A percentile compares a stretch with the other conserved stretches of the same genome.
Conservation (phyloP, 1,284 basidiomycete species). For the Apiotrichum veenhuisii region DNA sequence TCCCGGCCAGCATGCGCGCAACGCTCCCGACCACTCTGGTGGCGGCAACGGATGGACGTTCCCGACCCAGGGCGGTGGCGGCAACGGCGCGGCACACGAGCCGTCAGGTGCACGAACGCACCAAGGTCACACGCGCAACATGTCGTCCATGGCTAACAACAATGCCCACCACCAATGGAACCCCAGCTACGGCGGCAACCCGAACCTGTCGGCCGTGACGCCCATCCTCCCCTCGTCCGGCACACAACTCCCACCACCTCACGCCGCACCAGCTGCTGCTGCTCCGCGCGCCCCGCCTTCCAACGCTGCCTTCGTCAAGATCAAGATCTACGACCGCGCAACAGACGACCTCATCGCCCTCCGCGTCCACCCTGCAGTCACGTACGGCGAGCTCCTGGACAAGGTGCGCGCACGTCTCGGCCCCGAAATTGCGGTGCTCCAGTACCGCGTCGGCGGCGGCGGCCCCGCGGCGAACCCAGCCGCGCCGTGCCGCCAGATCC, state of each 20-base stretch:
- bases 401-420: constrained; percentile 87
- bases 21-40: constrained; percentile 1
- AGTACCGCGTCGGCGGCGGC: constrained; percentile 66
- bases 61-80: background rate
- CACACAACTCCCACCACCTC: constrained; percentile 6
- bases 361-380: constrained; percentile 91
- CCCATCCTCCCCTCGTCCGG: constrained; percentile 4
- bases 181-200: background rate
- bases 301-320: constrained; percentile 74
- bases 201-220: constrained; percentile 1
- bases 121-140: constrained; percentile 1
- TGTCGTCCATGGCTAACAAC: background rate
- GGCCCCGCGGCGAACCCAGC: constrained; percentile 38
- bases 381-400: constrained; percentile 76
- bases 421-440: constrained; percentile 63
- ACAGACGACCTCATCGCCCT: constrained; percentile 95
- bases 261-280: background rate
- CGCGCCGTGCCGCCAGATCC: constrained; percentile 63
- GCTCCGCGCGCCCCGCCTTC: background rate
- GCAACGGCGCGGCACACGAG: background rate
- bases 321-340: constrained; percentile 91
- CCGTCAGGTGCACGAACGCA: no score
- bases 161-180: background rate
- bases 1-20: background rate
- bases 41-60: constrained; percentile 4